A percentile compares a stretch with the other conserved stretches of the same genome.
These are phyloP conservation scores for Phytopythium ostracodes DNA, from an alignment of 352 stramenopile genomes.

Conservation along the genomic window DNA sequence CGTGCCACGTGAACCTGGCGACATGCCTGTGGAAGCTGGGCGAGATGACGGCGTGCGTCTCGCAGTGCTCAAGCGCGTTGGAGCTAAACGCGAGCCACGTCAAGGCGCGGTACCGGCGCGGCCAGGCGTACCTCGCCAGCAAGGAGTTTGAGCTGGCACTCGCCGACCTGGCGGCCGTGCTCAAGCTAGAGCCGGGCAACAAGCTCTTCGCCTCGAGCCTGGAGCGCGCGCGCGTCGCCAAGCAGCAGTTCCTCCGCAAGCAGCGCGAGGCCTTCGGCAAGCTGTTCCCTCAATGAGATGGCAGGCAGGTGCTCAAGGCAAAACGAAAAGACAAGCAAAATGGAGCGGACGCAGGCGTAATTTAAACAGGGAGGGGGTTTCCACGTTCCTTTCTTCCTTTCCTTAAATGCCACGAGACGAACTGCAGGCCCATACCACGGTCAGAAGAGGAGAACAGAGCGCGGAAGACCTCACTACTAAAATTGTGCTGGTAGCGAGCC, in stretches of 20 bases:
- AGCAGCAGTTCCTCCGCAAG: conserved; percentile 31
- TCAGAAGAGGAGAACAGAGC: conserved; percentile 18
- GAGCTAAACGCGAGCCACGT: conserved; percentile 34
- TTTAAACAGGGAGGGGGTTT: conserved; percentile 60
- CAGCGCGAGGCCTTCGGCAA: conserved; percentile 35
- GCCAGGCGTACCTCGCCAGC: conserved; percentile 45
- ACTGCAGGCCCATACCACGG: conserved; percentile 17
- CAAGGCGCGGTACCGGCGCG: conserved; percentile 66
- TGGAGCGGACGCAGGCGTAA: conserved; percentile 21
- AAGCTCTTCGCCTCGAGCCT: conserved; percentile 39
- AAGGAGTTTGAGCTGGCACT: conserved; percentile 61
- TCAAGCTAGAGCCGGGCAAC: conserved; percentile 35
- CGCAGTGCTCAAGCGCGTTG: conserved; percentile 45
- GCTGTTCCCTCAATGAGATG: conserved; percentile 17
- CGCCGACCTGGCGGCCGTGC: conserved; percentile 36
- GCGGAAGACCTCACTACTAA: conserved; percentile 28
- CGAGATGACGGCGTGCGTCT: conserved; percentile 36
- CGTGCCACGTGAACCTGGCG: conserved; percentile 59
- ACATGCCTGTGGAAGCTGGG: conserved; percentile 53
- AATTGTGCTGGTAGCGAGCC: conserved; percentile 12
- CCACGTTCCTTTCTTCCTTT: conserved; percentile 18
- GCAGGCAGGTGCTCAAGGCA: conserved; percentile 3
- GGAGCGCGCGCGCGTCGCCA: conserved; percentile 20
- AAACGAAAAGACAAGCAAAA: conserved; percentile 3
- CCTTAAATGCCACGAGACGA: background rate